Percentiles rank a stretch among this genome's conserved stretches.
phyloP scores from a whole-genome alignment of 1,284 basidiomycete species.

The Waitea zeae region DNA sequence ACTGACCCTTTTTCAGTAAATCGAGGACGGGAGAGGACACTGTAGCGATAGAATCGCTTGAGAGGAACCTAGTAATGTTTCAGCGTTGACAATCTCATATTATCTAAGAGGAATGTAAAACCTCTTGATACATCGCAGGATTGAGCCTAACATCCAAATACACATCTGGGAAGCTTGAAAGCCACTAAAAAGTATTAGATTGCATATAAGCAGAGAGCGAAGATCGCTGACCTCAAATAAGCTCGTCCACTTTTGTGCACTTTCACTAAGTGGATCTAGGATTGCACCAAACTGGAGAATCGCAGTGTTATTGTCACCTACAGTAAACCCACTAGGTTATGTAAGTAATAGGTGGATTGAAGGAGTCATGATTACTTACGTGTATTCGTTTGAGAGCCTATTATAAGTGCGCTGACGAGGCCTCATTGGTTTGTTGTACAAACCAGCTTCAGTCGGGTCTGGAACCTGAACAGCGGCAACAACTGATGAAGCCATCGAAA shows the following conservation, averaged over 20 bases:
- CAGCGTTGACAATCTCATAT: background rate
- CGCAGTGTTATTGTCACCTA: conserved; percentile 53
- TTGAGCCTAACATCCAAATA: conserved; percentile 64
- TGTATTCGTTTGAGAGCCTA: conserved; percentile 37
- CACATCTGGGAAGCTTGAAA: conserved; percentile 40
- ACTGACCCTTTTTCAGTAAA: conserved; percentile 65
- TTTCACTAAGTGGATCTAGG: conserved; percentile 75
- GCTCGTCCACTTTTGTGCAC: conserved; percentile 73
- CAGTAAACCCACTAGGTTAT: conserved; percentile 32
- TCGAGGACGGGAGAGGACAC: conserved; percentile 33
- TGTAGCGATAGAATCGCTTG: conserved; percentile 88
- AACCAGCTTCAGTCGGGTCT: conserved; percentile 54
- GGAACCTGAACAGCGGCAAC: conserved; percentile 48
- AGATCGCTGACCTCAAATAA: conserved; percentile 55
- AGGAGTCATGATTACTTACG: conserved; percentile 35
- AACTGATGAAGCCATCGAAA: conserved; percentile 52
- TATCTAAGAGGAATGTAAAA: conserved; percentile 14
- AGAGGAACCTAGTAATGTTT: conserved; percentile 52
- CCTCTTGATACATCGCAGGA: conserved; percentile 50
- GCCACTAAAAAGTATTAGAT: conserved; percentile 25
- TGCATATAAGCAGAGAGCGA: too few species aligned
- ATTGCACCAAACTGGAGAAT: conserved; percentile 60
- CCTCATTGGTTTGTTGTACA: conserved; percentile 44
- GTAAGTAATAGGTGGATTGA: too few species aligned
- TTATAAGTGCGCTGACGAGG: conserved; percentile 44